Conservation (phyloP, 2,329 filamentous ascomycete genomes). For the Beauveria sp. region DNA sequence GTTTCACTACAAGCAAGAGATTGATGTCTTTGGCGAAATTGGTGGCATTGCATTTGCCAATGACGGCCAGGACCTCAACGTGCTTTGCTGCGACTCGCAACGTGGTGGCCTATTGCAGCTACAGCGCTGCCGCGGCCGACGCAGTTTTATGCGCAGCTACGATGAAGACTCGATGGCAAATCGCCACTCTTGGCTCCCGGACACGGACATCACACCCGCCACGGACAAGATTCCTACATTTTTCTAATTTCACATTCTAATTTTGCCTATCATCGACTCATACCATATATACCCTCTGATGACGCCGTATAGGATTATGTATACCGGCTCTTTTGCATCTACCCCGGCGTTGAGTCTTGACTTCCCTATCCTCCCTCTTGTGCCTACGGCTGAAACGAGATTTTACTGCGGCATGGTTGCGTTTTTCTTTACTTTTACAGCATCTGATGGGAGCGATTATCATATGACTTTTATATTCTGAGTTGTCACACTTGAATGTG, state of each 20-base stretch:
- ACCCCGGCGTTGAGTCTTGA: not conserved
- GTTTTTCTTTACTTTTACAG: not conserved
- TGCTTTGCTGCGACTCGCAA: conserved; percentile 57
- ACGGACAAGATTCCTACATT: not conserved
- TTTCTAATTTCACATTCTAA: not conserved
- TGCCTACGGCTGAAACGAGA: too few relatives aligned
- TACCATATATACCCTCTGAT: not conserved
- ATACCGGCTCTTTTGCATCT: not conserved
- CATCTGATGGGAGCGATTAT: not conserved
- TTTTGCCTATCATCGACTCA: not conserved
- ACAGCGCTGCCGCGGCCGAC: conserved; percentile 34
- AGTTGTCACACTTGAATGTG: too few relatives aligned
- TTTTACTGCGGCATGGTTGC: not conserved
- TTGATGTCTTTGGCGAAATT: conserved; percentile 70
- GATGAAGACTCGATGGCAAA: conserved; percentile 7
- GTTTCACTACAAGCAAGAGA: conserved; percentile 57
- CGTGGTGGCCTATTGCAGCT: conserved; percentile 62
- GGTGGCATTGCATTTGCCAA: conserved; percentile 61
- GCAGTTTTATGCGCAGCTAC: not conserved
- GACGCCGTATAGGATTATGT: not conserved
- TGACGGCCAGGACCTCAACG: conserved; percentile 58
- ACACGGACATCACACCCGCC: not conserved
- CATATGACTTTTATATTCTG: not conserved
- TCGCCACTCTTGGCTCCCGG: conserved; percentile 7
- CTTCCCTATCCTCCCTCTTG: not conserved